These are phyloP conservation scores for Withania somnifera DNA, from an alignment of 305 asterid species.

Conservation along the genomic window DNA sequence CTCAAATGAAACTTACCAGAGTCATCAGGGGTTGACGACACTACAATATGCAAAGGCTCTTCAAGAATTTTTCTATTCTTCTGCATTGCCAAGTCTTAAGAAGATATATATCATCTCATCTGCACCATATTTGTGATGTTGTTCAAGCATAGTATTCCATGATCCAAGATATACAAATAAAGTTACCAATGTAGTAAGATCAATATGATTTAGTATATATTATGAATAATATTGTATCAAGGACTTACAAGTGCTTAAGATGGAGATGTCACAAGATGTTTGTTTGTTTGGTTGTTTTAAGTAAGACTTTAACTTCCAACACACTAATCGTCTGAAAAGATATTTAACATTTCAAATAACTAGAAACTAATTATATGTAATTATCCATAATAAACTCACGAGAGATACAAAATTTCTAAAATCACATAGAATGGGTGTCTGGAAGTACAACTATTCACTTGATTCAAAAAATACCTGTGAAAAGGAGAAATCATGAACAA, in stretches of 20 bases:
- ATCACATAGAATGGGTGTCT: background rate
- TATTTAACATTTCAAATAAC: too few relatives aligned
- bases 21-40: constrained; percentile 28
- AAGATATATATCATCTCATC: constrained; percentile 71
- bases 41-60: constrained; percentile 53
- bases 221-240: too few relatives aligned
- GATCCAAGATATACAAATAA: constrained; percentile 52
- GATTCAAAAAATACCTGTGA: background rate
- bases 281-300: too few relatives aligned
- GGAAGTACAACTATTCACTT: background rate
- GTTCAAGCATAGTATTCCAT: constrained; percentile 81
- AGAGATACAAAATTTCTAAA: background rate
- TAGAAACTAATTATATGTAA: too few relatives aligned
- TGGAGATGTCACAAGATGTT: too few relatives aligned
- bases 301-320: too few relatives aligned
- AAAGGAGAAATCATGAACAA: too few relatives aligned
- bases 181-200: too few relatives aligned
- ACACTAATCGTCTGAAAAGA: too few relatives aligned
- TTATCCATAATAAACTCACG: too few relatives aligned
- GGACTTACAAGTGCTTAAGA: too few relatives aligned
- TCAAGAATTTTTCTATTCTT: constrained; percentile 49
- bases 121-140: constrained; percentile 24
- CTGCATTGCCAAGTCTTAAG: constrained; percentile 62
- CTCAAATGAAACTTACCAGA: constrained; percentile 39
- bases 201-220: too few relatives aligned